phyloP scores from a whole-genome alignment of 106 monocot species.

The Phalaenopsis equestris region DNA sequence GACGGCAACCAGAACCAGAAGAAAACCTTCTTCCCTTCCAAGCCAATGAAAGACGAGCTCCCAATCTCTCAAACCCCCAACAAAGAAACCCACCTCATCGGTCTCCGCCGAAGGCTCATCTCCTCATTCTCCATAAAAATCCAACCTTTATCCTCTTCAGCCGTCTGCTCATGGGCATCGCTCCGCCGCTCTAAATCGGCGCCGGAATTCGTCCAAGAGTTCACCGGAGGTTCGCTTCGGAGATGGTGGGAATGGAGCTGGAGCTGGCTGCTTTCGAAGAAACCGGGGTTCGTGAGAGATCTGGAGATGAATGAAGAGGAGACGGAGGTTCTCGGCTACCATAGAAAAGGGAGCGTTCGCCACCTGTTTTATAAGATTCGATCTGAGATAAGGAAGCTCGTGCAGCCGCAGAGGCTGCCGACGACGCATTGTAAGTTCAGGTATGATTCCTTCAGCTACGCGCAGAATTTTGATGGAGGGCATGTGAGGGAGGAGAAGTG shows the following conservation, averaged over 20 bases:
- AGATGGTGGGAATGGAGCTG: conserved; percentile 70
- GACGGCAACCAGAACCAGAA: conserved; percentile 39
- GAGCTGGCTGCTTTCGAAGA: conserved; percentile 66
- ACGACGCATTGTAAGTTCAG: conserved; percentile 9
- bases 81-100: conserved; percentile 20
- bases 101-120: conserved; percentile 47
- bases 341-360: conserved; percentile 49
- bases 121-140: conserved; percentile 68
- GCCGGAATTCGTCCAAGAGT: conserved; percentile 45
- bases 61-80: conserved; percentile 29
- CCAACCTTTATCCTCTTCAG: conserved; percentile 46
- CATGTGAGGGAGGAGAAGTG: background rate
- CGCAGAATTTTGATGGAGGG: conserved; percentile 17
- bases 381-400: conserved; percentile 41
- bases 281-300: conserved; percentile 48
- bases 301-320: conserved; percentile 93
- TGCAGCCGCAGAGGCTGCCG: conserved; percentile 25
- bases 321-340: conserved; percentile 42
- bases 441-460: conserved; percentile 14
- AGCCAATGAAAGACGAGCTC: conserved; percentile 51
- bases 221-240: conserved; percentile 42
- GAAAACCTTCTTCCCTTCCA: conserved; percentile 51
- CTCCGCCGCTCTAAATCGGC: conserved; percentile 60
- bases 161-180: conserved; percentile 33
- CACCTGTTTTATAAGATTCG: conserved; percentile 61